Evolutionary conservation across 2,329 filamentous ascomycete species (phyloP).

Genomic region (Diaporthe amygdali): DNA sequence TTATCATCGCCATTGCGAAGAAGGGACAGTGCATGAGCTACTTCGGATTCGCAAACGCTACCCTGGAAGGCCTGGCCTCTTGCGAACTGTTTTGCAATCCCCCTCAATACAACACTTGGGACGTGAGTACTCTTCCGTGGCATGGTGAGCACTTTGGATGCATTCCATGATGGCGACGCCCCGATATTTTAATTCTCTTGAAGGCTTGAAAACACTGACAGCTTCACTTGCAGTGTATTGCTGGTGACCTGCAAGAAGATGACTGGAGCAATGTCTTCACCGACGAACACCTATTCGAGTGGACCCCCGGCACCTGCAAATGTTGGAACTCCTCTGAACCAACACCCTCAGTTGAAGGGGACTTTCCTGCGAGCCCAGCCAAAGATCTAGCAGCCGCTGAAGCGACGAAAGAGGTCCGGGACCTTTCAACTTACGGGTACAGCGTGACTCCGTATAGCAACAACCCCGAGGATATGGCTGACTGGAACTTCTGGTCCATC

Average conservation of each 20-base stretch:
- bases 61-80: not conserved
- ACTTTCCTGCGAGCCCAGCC: not conserved
- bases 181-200: not conserved
- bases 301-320: not conserved
- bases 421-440: not conserved
- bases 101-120: not conserved
- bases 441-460: not conserved
- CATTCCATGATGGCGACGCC: too few relatives aligned
- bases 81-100: not conserved
- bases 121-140: not conserved
- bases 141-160: not conserved
- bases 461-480: rapidly evolving
- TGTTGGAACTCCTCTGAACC: not conserved
- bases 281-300: not conserved
- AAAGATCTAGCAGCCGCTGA: not conserved
- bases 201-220: not conserved
- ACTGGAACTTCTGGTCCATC: not conserved
- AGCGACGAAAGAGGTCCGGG: not conserved
- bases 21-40: not conserved
- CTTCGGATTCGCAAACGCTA: not conserved
- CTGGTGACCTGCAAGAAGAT: not conserved
- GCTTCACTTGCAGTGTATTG: not conserved
- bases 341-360: not conserved
- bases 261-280: not conserved
- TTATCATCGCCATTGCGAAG: not conserved